phyloP scores from a whole-genome alignment of 2,329 filamentous ascomycete species.

The Talaromyces sp. region DNA sequence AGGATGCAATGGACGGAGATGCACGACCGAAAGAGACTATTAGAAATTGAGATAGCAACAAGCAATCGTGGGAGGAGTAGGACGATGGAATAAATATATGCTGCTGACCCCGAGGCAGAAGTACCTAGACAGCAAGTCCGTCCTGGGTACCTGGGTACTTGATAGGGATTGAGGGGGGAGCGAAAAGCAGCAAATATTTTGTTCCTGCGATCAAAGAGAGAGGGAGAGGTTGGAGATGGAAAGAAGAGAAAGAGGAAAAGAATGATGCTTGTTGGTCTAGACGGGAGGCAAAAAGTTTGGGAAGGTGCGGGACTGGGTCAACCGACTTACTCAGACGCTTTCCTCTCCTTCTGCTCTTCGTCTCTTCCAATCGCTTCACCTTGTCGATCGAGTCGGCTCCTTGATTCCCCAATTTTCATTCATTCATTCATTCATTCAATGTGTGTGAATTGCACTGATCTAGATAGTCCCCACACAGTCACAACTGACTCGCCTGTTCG shows the following conservation, averaged over 20 bases:
- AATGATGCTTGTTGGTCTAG: slow-evolving; percentile 1
- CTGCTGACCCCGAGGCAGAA: neutral
- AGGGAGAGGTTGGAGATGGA: neutral
- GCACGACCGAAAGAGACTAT: slow-evolving; percentile 13
- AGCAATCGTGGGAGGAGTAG: neutral
- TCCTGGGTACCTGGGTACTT: neutral
- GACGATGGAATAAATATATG: slow-evolving; percentile 1
- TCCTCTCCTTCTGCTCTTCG: neutral
- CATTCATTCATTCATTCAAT: neutral
- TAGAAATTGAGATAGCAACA: slow-evolving; percentile 16
- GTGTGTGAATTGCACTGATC: neutral
- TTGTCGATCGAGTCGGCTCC: neutral
- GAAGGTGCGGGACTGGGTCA: neutral
- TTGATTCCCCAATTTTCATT: neutral
- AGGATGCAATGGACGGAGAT: slow-evolving; percentile 15
- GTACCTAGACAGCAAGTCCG: slow-evolving; percentile 5
- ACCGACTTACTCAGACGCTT: slow-evolving; percentile 9
- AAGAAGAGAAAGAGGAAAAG: neutral
- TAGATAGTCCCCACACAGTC: slow-evolving; percentile 1
- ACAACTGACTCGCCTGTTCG: slow-evolving; percentile 6
- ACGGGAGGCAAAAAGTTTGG: slow-evolving; percentile 10
- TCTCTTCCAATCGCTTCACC: slow-evolving; percentile 2
- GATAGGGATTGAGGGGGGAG: neutral
- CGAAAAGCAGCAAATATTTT: neutral
- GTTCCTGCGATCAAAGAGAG: neutral